phyloP scores from a whole-genome alignment of 108 stramenopile species.

The Cylindrotheca closterium region DNA sequence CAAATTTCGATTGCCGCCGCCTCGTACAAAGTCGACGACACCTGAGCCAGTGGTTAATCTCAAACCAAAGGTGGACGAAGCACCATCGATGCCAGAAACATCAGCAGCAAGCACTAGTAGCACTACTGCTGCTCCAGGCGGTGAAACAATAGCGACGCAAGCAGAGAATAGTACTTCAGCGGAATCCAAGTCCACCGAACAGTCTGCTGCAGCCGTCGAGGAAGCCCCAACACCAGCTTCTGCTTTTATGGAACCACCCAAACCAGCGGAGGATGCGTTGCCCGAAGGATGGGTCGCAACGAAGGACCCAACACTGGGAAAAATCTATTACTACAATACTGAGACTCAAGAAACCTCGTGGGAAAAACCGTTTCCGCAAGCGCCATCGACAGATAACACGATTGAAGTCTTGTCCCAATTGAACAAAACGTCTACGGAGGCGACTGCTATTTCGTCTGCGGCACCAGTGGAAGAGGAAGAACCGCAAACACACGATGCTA shows the following conservation, averaged over 20 bases:
- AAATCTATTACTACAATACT: too few species aligned
- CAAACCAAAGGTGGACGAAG: background rate
- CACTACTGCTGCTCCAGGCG: background rate
- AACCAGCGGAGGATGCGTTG: constrained; percentile 14
- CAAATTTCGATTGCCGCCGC: constrained; percentile 31
- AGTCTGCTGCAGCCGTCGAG: background rate
- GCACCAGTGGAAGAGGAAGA: background rate
- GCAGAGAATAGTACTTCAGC: background rate
- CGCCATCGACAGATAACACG: background rate
- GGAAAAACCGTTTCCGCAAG: background rate
- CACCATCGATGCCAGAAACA: background rate
- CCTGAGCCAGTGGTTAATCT: background rate
- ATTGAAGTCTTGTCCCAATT: background rate
- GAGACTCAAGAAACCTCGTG: too few species aligned
- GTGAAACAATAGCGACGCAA: background rate
- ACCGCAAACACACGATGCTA: constrained; percentile 36
- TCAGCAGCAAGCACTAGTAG: constrained; percentile 1
- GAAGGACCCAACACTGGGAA: constrained; percentile 42
- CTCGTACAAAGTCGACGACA: constrained; percentile 5
- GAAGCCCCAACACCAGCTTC: background rate
- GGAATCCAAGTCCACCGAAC: background rate
- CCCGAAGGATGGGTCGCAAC: constrained; percentile 61
- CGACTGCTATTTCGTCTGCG: background rate
- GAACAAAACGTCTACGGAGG: background rate
- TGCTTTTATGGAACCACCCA: background rate